A percentile compares a stretch with the other conserved stretches of the same genome.
These are phyloP conservation scores for Phytophthora ohioensis DNA, from an alignment of 352 stramenopile genomes.

Conservation along the genomic window DNA sequence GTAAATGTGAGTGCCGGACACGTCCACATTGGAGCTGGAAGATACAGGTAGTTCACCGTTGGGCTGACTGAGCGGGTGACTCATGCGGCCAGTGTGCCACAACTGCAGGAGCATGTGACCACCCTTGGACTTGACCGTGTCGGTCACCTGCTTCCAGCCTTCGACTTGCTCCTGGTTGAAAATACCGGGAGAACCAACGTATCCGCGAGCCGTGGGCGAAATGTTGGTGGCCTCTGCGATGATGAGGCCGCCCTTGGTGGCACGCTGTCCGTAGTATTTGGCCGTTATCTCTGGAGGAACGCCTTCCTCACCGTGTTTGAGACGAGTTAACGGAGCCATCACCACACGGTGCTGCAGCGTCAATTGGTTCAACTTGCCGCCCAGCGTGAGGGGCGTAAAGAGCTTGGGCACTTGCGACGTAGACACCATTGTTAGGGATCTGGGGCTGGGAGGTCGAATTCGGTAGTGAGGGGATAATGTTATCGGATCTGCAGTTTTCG, in stretches of 20 bases:
- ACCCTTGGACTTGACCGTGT: conserved; percentile 66
- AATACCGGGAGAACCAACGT: conserved; percentile 54
- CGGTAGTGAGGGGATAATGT: conserved; percentile 15
- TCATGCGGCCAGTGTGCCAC: conserved; percentile 43
- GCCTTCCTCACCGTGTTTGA: conserved; percentile 42
- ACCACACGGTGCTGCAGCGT: conserved; percentile 64
- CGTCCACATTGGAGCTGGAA: conserved; percentile 50
- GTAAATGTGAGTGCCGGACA: conserved; percentile 24
- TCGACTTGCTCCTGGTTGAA: conserved; percentile 54
- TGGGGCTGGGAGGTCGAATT: conserved; percentile 19
- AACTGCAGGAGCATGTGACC: conserved; percentile 47
- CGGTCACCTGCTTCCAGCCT: conserved; percentile 61
- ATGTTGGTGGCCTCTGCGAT: conserved; percentile 67
- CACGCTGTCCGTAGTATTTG: conserved; percentile 51
- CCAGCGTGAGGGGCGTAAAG: conserved; percentile 42
- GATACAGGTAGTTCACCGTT: conserved; percentile 58
- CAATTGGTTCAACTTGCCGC: conserved; percentile 46
- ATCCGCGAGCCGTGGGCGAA: conserved; percentile 39
- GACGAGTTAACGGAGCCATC: conserved; percentile 61
- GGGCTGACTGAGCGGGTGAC: conserved; percentile 46
- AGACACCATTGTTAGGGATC: conserved; percentile 28
- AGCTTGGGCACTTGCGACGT: conserved; percentile 36
- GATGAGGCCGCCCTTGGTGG: conserved; percentile 56
- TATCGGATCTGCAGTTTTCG: conserved; percentile 1
- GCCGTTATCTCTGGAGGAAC: conserved; percentile 49